Evolutionary conservation across 2,329 filamentous ascomycete species (phyloP).

Genomic region (Ophiocordyceps camponoti-saundersi): DNA sequence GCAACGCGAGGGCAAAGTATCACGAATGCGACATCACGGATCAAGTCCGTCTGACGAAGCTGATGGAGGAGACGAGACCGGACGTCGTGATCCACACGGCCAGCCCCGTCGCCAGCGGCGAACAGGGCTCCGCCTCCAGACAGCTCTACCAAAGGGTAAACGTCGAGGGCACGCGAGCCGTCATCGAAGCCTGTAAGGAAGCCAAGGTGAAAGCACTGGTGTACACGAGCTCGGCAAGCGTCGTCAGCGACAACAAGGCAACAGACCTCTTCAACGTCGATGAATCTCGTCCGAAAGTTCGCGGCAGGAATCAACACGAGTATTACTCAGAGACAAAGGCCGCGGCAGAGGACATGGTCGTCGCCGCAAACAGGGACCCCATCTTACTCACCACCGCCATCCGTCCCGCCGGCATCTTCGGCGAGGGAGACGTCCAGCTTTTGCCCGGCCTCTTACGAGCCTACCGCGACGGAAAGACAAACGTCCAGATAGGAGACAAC

Average conservation of each 20-base stretch:
- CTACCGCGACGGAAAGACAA: slow-evolving; percentile 50
- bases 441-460: slow-evolving; percentile 59
- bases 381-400: slow-evolving; percentile 61
- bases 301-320: slow-evolving; percentile 52
- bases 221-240: slow-evolving; percentile 79
- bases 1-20: slow-evolving; percentile 42
- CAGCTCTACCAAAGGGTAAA: slow-evolving; percentile 67
- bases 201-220: slow-evolving; percentile 62
- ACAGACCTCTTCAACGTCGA: slow-evolving; percentile 70
- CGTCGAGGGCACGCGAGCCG: slow-evolving; percentile 64
- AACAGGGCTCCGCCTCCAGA: slow-evolving; percentile 29
- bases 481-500: slow-evolving; percentile 63
- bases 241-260: slow-evolving; percentile 71
- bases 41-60: slow-evolving; percentile 35
- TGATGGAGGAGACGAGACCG: slow-evolving; percentile 52
- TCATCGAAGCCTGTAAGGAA: slow-evolving; percentile 53
- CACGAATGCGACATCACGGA: slow-evolving; percentile 67
- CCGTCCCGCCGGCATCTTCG: slow-evolving; percentile 79
- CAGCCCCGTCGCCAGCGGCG: slow-evolving; percentile 44
- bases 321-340: slow-evolving; percentile 91
- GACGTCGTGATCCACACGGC: slow-evolving; percentile 87
- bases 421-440: slow-evolving; percentile 68
- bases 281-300: slow-evolving; percentile 64
- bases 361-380: slow-evolving; percentile 52
- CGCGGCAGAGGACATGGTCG: slow-evolving; percentile 64